A percentile compares a stretch with the other conserved stretches of the same genome.
phyloP scores from a whole-genome alignment of 495 filamentous ascomycete genomes.

The Neurospora intermedia region DNA sequence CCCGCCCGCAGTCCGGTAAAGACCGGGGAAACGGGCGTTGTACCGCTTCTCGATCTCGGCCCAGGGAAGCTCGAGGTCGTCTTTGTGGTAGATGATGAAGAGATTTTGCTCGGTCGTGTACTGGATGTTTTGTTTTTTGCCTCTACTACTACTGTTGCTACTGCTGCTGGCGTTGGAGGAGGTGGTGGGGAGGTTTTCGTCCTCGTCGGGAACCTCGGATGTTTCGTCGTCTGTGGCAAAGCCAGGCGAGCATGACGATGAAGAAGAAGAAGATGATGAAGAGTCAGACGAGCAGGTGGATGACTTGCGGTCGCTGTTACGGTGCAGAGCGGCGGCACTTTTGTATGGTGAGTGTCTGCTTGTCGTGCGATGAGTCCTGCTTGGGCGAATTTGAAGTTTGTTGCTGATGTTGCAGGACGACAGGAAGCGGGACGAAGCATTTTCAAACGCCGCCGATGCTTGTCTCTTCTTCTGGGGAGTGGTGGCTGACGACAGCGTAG shows the following conservation, averaged over 20 bases:
- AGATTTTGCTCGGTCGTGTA: slow-evolving; percentile 15
- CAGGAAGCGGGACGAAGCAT: not conserved
- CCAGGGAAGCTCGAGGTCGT: slow-evolving; percentile 27
- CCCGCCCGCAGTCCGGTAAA: slow-evolving; percentile 12
- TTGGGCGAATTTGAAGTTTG: not conserved
- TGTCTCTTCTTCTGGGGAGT: not conserved
- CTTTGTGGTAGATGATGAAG: slow-evolving; percentile 23
- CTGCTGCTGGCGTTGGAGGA: not conserved
- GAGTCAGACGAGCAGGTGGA: not conserved
- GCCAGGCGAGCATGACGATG: not conserved
- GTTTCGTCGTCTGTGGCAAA: not conserved
- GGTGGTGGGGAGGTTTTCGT: not conserved
- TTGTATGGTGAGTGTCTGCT: not conserved
- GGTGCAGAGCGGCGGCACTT: not conserved
- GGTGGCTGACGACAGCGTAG: not conserved
- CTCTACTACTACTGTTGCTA: not conserved
- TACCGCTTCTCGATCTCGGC: slow-evolving; percentile 17
- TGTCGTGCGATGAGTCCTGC: not conserved
- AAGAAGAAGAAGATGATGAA: not conserved
- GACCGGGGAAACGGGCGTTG: slow-evolving; percentile 16
- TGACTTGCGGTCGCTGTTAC: not conserved
- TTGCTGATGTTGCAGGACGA: not conserved
- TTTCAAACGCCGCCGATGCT: not conserved
- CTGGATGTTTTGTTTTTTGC: slow-evolving; percentile 5
- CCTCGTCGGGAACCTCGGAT: not conserved